These are phyloP conservation scores for Thermothielavioides terrestris DNA, from an alignment of 495 filamentous ascomycete species.

Conservation along the genomic window DNA sequence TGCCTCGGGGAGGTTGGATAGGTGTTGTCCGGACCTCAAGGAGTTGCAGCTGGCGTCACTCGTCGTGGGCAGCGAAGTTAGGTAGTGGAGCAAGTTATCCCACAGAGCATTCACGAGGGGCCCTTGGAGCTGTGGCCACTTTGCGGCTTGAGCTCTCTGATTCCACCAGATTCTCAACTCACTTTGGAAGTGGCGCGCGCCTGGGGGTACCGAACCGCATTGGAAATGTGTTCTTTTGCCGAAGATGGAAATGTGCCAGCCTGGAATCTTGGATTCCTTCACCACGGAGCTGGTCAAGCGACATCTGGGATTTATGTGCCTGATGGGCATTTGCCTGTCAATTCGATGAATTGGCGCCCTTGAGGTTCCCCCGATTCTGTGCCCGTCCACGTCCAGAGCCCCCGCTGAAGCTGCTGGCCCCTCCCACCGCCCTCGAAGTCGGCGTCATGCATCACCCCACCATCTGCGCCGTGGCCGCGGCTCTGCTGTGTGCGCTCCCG, in stretches of 20 bases:
- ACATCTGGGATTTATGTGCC: neutral
- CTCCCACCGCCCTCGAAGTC: too few relatives aligned
- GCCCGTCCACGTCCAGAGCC: neutral
- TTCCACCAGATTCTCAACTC: slow-evolving; percentile 20
- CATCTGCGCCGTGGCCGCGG: slow-evolving; percentile 36
- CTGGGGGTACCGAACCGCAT: slow-evolving; percentile 1
- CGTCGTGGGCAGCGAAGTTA: too few relatives aligned
- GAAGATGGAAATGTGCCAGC: slow-evolving; percentile 30
- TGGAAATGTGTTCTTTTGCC: slow-evolving; percentile 35
- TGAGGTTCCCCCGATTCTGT: neutral
- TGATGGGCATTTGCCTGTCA: neutral
- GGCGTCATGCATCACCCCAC: slow-evolving; percentile 40
- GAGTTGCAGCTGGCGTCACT: neutral
- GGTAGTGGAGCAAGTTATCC: neutral
- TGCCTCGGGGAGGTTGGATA: neutral
- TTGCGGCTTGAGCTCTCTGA: slow-evolving; percentile 6
- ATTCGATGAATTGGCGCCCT: slow-evolving; percentile 5
- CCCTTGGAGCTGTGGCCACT: slow-evolving; percentile 19
- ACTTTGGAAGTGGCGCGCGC: slow-evolving; percentile 15
- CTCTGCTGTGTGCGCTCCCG: slow-evolving; percentile 46
- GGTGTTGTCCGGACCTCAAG: too few relatives aligned
- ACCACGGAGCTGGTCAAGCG: neutral
- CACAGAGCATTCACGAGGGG: slow-evolving; percentile 5
- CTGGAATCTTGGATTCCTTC: slow-evolving; percentile 11
- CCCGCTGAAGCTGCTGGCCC: too few relatives aligned